Conservation (phyloP, 768 basidiomycete genomes). For the Hygrocybe coccinea region DNA sequence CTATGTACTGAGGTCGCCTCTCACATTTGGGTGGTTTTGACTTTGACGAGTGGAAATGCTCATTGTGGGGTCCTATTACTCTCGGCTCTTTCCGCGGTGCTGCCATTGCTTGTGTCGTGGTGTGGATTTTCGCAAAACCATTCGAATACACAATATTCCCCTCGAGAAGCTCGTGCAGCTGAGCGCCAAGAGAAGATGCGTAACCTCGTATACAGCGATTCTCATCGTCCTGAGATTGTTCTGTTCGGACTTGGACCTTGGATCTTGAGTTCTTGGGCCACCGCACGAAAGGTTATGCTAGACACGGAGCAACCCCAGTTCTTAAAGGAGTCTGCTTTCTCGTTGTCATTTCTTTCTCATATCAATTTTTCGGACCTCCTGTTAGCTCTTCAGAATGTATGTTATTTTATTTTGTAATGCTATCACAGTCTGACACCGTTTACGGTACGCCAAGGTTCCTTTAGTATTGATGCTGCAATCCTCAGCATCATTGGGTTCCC, state of each 20-base stretch:
- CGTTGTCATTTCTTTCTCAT: slow-evolving; percentile 44
- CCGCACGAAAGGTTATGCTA: slow-evolving; percentile 54
- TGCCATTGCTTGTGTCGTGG: slow-evolving; percentile 57
- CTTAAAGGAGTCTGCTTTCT: slow-evolving; percentile 31
- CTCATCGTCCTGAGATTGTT: slow-evolving; percentile 73
- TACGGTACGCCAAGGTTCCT: slow-evolving; percentile 51
- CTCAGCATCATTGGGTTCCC: slow-evolving; percentile 73
- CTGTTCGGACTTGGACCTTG: slow-evolving; percentile 82
- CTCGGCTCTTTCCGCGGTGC: slow-evolving; percentile 54
- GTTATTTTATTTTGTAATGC: slow-evolving; percentile 24
- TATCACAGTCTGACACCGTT: slow-evolving; percentile 13
- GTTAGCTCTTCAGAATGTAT: slow-evolving; percentile 64
- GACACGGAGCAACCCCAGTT: slow-evolving; percentile 48
- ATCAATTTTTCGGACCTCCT: slow-evolving; percentile 62
- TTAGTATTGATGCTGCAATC: slow-evolving; percentile 68
- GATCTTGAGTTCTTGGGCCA: slow-evolving; percentile 76
- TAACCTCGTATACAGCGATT: slow-evolving; percentile 67
- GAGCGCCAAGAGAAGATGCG: slow-evolving; percentile 74
- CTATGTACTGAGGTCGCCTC: slow-evolving; percentile 67
- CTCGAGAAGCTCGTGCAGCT: slow-evolving; percentile 56
- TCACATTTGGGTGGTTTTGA: slow-evolving; percentile 62
- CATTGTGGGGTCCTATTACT: slow-evolving; percentile 56
- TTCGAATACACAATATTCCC: slow-evolving; percentile 43
- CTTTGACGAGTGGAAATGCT: slow-evolving; percentile 53
- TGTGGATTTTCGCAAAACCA: slow-evolving; percentile 39